These are phyloP conservation scores for Agaricus blazei DNA, from an alignment of 768 basidiomycete species.

Conservation along the genomic window DNA sequence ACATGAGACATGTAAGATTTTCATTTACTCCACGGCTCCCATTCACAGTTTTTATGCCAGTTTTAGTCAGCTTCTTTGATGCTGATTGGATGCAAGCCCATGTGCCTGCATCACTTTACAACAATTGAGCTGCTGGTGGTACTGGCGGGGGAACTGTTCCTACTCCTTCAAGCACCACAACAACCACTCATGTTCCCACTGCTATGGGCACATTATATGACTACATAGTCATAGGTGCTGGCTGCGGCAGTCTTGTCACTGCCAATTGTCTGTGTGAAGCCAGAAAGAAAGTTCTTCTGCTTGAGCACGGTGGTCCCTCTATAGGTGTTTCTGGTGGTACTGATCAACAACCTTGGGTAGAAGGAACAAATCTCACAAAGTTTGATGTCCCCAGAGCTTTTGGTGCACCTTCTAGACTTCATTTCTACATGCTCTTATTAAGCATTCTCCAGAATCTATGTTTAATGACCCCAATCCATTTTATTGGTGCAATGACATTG, in stretches of 20 bases:
- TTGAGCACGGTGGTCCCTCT: conserved; percentile 62
- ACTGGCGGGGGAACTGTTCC: conserved; percentile 34
- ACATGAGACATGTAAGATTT: conserved; percentile 51
- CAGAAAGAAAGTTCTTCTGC: conserved; percentile 56
- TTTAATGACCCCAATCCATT: conserved; percentile 51
- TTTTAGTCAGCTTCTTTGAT: conserved; percentile 55
- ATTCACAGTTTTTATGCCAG: not conserved
- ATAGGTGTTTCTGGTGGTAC: conserved; percentile 54
- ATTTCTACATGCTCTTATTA: not conserved
- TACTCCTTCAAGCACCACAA: conserved; percentile 24
- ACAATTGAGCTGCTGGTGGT: conserved; percentile 44
- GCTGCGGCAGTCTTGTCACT: conserved; percentile 52
- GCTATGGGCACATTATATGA: conserved; percentile 38
- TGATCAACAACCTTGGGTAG: conserved; percentile 44
- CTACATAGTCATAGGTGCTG: conserved; percentile 54
- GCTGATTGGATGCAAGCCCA: conserved; percentile 40
- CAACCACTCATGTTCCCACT: conserved; percentile 26
- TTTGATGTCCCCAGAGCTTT: conserved; percentile 64
- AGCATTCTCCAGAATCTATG: conserved; percentile 41
- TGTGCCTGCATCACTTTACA: conserved; percentile 40
- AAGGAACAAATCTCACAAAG: conserved; percentile 32
- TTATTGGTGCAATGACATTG: conserved; percentile 67
- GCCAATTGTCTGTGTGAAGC: conserved; percentile 57
- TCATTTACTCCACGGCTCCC: not conserved
- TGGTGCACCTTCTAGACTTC: conserved; percentile 16